Evolutionary conservation across 1,139 yeast species (phyloP).

Genomic region (Nakaseomyces uthaithaninus): DNA sequence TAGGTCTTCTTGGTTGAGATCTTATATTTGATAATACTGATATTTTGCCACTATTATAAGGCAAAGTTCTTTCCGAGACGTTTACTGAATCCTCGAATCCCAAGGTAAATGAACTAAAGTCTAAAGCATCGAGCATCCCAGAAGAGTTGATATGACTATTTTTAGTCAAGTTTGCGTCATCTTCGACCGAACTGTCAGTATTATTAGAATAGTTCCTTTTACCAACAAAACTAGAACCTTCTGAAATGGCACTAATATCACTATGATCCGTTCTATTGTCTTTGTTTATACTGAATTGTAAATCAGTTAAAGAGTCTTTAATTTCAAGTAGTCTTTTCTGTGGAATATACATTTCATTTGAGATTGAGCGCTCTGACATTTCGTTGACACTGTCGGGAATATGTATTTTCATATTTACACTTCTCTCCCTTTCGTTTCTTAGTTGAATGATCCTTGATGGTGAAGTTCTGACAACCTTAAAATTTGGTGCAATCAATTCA

Average conservation of each 20-base stretch:
- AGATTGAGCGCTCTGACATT: neutral
- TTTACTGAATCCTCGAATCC: slow-evolving; percentile 22
- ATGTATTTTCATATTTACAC: neutral
- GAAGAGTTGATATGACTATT: neutral
- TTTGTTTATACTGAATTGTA: neutral
- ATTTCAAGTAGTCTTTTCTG: slow-evolving; percentile 8
- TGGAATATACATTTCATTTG: slow-evolving; percentile 7
- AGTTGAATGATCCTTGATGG: slow-evolving; percentile 9
- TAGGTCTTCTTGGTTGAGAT: neutral
- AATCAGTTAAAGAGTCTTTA: slow-evolving; percentile 9
- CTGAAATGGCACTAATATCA: neutral
- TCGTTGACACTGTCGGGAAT: too few relatives aligned
- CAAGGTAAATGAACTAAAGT: slow-evolving; percentile 30
- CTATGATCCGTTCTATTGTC: neutral
- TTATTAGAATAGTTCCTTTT: neutral
- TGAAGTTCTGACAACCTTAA: slow-evolving; percentile 13
- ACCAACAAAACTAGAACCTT: neutral
- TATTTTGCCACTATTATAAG: neutral
- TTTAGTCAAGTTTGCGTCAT: neutral
- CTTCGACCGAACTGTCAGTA: slow-evolving; percentile 2
- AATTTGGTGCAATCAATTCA: slow-evolving; percentile 4
- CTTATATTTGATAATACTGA: neutral
- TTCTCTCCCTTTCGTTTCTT: slow-evolving; percentile 1
- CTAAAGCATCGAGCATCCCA: slow-evolving; percentile 23
- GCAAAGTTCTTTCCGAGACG: slow-evolving; percentile 5